Evolutionary conservation across 2,329 filamentous ascomycete species (phyloP).

Genomic region (Chrysosporium queenslandicum): DNA sequence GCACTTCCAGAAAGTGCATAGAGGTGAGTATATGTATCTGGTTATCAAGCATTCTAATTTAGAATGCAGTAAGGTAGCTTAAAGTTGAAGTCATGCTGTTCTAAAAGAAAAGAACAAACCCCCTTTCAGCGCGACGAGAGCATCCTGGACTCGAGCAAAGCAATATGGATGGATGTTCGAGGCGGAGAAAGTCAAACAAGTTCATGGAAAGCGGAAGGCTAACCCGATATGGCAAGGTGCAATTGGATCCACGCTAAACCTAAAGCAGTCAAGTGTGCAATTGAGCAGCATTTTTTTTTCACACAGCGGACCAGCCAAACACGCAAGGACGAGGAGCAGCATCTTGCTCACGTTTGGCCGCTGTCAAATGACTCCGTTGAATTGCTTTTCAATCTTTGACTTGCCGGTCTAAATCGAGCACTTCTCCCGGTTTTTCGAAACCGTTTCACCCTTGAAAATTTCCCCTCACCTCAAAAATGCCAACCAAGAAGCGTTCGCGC

Average conservation of each 20-base stretch:
- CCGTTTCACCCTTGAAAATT: background rate
- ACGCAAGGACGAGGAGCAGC: constrained; percentile 7
- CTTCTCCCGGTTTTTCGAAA: background rate
- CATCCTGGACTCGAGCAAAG: background rate
- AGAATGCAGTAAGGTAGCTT: too few relatives aligned
- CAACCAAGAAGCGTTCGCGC: constrained; percentile 36
- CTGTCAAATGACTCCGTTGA: background rate
- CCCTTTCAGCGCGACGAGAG: too few relatives aligned
- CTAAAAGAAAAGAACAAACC: too few relatives aligned
- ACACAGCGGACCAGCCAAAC: background rate
- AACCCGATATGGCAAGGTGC: background rate
- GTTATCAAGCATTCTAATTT: too few relatives aligned
- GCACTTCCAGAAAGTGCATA: too few relatives aligned
- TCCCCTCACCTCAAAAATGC: constrained; percentile 29
- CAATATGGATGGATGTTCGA: too few relatives aligned
- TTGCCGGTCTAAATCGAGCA: background rate
- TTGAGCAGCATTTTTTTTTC: constrained; percentile 15
- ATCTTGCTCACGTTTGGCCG: background rate
- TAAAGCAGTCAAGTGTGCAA: constrained; percentile 7
- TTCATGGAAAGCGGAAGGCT: too few relatives aligned
- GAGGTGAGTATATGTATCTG: too few relatives aligned
- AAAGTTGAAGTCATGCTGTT: too few relatives aligned
- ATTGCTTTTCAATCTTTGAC: background rate
- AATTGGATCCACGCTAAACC: constrained; percentile 3
- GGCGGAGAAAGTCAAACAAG: too few relatives aligned